phyloP scores from a whole-genome alignment of 176 grass and related monocot species.

The Zoysia pacifica region DNA sequence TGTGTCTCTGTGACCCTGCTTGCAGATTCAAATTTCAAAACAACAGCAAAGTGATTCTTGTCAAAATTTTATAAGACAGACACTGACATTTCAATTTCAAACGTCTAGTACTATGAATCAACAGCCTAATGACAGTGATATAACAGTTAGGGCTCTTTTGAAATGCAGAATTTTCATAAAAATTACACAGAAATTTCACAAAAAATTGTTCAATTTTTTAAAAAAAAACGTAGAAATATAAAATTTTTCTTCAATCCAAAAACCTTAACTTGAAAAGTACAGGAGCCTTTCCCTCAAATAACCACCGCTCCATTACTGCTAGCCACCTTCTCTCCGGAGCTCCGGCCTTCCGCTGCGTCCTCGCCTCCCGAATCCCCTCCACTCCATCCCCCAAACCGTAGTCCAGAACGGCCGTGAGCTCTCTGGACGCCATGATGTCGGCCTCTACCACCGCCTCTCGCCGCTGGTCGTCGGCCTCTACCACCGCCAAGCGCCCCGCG shows the following conservation, averaged over 20 bases:
- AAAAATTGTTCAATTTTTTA: too few species aligned
- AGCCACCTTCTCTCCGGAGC: background rate
- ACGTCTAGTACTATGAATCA: background rate
- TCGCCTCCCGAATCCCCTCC: background rate
- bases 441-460: slow-evolving; percentile 30
- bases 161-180: too few species aligned
- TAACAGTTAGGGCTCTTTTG: too few species aligned
- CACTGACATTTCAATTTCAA: background rate
- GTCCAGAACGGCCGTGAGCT: background rate
- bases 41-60: too few species aligned
- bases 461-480: slow-evolving; percentile 41
- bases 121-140: background rate
- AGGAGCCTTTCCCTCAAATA: slow-evolving; percentile 35
- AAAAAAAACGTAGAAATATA: too few species aligned
- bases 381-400: background rate
- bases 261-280: slow-evolving; percentile 26
- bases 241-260: too few species aligned
- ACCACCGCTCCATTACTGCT: background rate
- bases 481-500: slow-evolving; percentile 57
- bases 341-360: too few species aligned
- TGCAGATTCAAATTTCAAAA: too few species aligned
- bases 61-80: too few species aligned
- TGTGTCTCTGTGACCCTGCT: too few species aligned
- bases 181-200: too few species aligned
- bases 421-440: slow-evolving; percentile 41